These are phyloP conservation scores for Suaeda aralocaspica DNA, from an alignment of 148 eudicot genomes.

Conservation along the genomic window DNA sequence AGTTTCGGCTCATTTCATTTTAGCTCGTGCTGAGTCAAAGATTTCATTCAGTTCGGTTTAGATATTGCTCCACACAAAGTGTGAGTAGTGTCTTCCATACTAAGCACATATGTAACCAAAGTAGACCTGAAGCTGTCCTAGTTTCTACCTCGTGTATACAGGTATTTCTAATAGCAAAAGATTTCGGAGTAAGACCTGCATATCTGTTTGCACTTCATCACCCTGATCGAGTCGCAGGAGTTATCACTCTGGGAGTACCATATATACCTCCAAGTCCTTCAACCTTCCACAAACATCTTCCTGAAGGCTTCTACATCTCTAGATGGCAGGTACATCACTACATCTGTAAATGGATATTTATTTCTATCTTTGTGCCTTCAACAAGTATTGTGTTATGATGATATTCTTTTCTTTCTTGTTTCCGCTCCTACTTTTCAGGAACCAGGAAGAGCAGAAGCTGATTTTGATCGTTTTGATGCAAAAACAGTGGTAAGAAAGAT, in stretches of 20 bases:
- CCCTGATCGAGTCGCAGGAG: slow-evolving; percentile 34
- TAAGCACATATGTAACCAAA: background rate
- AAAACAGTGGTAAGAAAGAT: slow-evolving; percentile 55
- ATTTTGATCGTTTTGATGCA: slow-evolving; percentile 52
- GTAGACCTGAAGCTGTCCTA: background rate
- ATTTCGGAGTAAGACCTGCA: slow-evolving; percentile 43
- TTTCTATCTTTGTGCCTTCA: too few relatives aligned
- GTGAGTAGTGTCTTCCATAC: background rate
- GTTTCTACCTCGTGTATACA: slow-evolving; percentile 7
- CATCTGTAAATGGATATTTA: background rate
- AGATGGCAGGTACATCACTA: slow-evolving; percentile 42
- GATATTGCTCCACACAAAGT: too few relatives aligned
- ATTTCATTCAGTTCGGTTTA: too few relatives aligned
- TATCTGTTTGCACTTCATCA: slow-evolving; percentile 36
- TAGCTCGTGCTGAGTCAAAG: too few relatives aligned
- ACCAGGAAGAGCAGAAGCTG: slow-evolving; percentile 71
- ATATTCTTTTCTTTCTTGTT: background rate
- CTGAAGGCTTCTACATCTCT: slow-evolving; percentile 57
- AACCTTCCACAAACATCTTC: slow-evolving; percentile 20
- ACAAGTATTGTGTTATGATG: background rate
- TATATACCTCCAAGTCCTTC: slow-evolving; percentile 34
- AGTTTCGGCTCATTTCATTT: too few relatives aligned
- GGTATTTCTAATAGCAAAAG: slow-evolving; percentile 46
- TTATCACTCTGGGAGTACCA: slow-evolving; percentile 47
- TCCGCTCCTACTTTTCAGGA: slow-evolving; percentile 24